phyloP scores from a whole-genome alignment of 2,329 filamentous ascomycete genomes.

The Tolypocladium tundrense region DNA sequence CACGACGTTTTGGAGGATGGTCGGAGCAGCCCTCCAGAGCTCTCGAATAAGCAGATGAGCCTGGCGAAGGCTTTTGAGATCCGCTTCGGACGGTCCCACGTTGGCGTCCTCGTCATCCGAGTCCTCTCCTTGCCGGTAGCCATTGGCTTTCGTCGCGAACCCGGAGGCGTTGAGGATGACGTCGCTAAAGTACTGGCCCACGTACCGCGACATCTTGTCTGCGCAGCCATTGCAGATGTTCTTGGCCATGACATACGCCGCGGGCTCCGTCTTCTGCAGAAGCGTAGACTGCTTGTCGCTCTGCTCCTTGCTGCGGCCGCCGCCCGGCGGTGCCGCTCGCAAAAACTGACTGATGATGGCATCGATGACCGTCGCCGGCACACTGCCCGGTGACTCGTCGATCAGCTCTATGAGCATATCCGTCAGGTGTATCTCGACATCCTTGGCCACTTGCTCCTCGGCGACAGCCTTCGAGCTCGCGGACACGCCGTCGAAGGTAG shows the following conservation, averaged over 20 bases:
- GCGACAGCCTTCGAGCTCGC: constrained; percentile 62
- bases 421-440: constrained; percentile 88
- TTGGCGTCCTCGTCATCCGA: constrained; percentile 52
- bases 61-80: constrained; percentile 79
- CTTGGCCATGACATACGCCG: constrained; percentile 94
- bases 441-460: constrained; percentile 79
- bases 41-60: constrained; percentile 84
- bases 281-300: constrained; percentile 76
- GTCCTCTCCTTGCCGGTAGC: constrained; percentile 48
- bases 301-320: constrained; percentile 50
- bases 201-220: constrained; percentile 89
- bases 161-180: constrained; percentile 83
- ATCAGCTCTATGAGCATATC: constrained; percentile 75
- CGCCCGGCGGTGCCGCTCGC: constrained; percentile 64
- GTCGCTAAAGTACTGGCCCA: constrained; percentile 94
- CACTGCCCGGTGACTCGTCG: constrained; percentile 63
- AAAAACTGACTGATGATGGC: constrained; percentile 94
- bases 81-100: constrained; percentile 64
- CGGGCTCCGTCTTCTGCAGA: constrained; percentile 76
- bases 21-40: constrained; percentile 83
- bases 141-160: constrained; percentile 44
- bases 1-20: constrained; percentile 84
- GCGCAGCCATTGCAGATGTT: constrained; percentile 80
- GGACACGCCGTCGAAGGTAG: constrained; percentile 86
- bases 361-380: constrained; percentile 78